These are phyloP conservation scores for Bruguiera gymnorhiza DNA, from an alignment of 345 rosid species.

Conservation along the genomic window DNA sequence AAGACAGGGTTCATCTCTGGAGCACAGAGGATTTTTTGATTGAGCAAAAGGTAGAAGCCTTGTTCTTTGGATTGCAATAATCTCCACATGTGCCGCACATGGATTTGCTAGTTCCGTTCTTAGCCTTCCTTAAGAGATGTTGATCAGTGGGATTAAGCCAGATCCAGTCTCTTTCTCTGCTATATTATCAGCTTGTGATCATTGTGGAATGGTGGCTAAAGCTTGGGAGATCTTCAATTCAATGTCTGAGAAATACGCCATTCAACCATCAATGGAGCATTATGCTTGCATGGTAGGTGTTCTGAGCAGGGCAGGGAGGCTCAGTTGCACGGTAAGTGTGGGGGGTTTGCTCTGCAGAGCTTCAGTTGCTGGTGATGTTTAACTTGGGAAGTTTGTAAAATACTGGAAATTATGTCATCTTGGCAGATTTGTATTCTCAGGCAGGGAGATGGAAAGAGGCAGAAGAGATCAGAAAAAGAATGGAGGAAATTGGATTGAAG, in stretches of 20 bases:
- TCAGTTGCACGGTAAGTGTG: conserved; percentile 33
- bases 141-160: conserved; percentile 45
- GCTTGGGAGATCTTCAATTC: conserved; percentile 55
- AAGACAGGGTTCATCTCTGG: conserved; percentile 61
- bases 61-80: conserved; percentile 82
- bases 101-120: conserved; percentile 61
- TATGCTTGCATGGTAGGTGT: conserved; percentile 79
- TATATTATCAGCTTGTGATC: conserved; percentile 73
- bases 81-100: conserved; percentile 68
- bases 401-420: conserved; percentile 63
- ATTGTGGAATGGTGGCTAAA: conserved; percentile 54
- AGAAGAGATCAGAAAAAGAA: conserved; percentile 52
- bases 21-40: conserved; percentile 55
- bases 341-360: conserved; percentile 87
- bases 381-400: conserved; percentile 60
- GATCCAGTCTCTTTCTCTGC: conserved; percentile 70
- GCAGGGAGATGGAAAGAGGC: conserved; percentile 88
- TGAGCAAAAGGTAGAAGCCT: conserved; percentile 49
- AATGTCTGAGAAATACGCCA: conserved; percentile 43
- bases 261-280: conserved; percentile 63
- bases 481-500: conserved; percentile 58
- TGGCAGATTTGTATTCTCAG: conserved; percentile 75
- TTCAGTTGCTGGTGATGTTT: conserved; percentile 57
- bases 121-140: conserved; percentile 54
- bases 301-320: conserved; percentile 70